These are phyloP conservation scores for Triglochin maritima DNA, from an alignment of 106 monocot genomes.

Conservation along the genomic window DNA sequence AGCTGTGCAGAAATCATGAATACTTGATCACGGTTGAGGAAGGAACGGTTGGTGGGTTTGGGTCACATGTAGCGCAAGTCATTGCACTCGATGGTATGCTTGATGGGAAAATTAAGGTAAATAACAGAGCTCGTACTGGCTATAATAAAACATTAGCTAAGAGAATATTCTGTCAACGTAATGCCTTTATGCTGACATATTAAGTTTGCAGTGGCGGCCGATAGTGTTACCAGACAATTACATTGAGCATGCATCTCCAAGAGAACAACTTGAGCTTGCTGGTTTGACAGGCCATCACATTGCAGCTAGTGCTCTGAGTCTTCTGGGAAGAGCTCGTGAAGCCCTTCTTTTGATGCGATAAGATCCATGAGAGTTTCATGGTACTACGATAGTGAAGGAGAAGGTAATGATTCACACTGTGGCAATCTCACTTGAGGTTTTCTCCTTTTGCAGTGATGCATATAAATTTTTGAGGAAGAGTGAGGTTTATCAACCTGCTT, in stretches of 20 bases:
- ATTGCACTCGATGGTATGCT: slow-evolving; percentile 69
- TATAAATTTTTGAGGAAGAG: too few species aligned
- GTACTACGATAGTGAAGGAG: not conserved
- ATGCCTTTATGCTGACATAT: too few species aligned
- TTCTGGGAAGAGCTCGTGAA: slow-evolving; percentile 59
- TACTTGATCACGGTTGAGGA: slow-evolving; percentile 76
- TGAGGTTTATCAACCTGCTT: too few species aligned
- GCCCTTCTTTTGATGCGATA: slow-evolving; percentile 47
- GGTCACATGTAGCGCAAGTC: slow-evolving; percentile 72
- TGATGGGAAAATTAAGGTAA: slow-evolving; percentile 53
- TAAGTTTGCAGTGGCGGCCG: slow-evolving; percentile 47
- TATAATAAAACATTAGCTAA: too few species aligned
- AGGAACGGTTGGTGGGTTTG: slow-evolving; percentile 72
- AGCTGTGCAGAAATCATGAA: slow-evolving; percentile 45
- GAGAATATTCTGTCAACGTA: too few species aligned
- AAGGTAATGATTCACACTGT: not conserved
- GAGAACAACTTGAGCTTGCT: slow-evolving; percentile 56
- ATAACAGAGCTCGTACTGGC: too few species aligned
- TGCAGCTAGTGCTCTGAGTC: slow-evolving; percentile 52
- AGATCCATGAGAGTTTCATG: not conserved
- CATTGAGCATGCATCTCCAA: slow-evolving; percentile 46
- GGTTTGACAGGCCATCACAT: slow-evolving; percentile 66
- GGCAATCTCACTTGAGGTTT: too few species aligned
- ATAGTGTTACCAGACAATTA: slow-evolving; percentile 56
- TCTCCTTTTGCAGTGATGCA: too few species aligned